These are phyloP conservation scores for Lolium multiflorum DNA, from an alignment of 176 grass and related monocot genomes.

Conservation along the genomic window DNA sequence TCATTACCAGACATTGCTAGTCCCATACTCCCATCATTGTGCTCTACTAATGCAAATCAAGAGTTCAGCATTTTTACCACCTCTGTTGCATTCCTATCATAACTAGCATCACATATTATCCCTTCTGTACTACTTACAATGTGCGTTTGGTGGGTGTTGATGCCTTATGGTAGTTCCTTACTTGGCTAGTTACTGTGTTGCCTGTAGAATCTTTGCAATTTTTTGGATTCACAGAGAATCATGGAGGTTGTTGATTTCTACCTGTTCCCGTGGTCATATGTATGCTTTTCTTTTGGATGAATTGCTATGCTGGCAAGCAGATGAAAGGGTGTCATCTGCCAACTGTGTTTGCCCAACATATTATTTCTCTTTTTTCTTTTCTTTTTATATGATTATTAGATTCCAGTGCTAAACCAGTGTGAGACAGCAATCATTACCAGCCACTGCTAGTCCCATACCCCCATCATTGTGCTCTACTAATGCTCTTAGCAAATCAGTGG, in stretches of 20 bases:
- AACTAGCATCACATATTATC: no score
- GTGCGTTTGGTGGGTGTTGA: no score
- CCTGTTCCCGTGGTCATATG: conserved; percentile 22
- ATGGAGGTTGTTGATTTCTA: no score
- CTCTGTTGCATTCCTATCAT: background rate
- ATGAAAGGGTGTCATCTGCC: conserved; percentile 43
- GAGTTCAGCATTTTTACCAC: conserved; percentile 3
- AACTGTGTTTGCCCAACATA: conserved; percentile 42
- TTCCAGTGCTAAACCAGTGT: conserved; percentile 35
- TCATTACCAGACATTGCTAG: conserved; percentile 36
- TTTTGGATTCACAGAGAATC: no score
- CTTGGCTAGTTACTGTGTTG: no score
- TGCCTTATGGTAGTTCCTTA: no score
- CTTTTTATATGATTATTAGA: conserved; percentile 44
- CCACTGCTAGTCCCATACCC: conserved; percentile 19
- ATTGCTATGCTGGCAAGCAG: conserved; percentile 41
- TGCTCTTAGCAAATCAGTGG: background rate
- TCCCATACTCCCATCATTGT: conserved; percentile 40
- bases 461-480: conserved; percentile 38
- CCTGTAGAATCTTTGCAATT: no score
- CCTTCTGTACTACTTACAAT: no score
- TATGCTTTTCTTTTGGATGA: conserved; percentile 41
- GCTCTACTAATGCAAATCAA: conserved; percentile 13
- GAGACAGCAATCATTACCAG: conserved; percentile 51
- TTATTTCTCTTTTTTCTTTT: background rate